These are phyloP conservation scores for Sabuloglossum arenarium DNA, from an alignment of 495 filamentous ascomycete genomes.

Conservation along the genomic window DNA sequence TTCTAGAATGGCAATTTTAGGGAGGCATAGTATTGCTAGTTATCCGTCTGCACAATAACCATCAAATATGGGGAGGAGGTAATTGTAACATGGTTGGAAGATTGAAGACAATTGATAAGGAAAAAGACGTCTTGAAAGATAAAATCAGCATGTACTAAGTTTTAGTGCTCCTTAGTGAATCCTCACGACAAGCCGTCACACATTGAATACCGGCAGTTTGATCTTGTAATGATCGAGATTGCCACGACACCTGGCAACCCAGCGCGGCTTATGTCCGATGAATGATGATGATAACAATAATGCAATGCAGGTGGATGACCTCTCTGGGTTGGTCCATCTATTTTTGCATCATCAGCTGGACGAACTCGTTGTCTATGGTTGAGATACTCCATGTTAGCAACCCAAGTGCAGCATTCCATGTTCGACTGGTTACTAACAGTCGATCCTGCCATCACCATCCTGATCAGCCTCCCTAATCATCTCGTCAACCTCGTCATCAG, in stretches of 20 bases:
- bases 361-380: slow-evolving; percentile 91
- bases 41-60: background rate
- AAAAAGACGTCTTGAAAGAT: background rate
- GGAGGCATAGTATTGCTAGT: background rate
- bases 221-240: background rate
- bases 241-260: background rate
- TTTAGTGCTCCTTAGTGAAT: too few relatives aligned
- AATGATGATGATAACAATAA: background rate
- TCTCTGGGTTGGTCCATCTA: slow-evolving; percentile 22
- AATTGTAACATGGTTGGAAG: background rate
- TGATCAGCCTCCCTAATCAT: slow-evolving; percentile 99
- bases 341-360: slow-evolving; percentile 99
- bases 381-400: slow-evolving; percentile 2
- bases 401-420: background rate
- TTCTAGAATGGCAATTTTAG: background rate
- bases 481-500: slow-evolving; percentile 98
- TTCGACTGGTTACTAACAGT: slow-evolving; percentile 39
- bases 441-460: slow-evolving; percentile 92
- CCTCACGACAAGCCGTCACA: background rate
- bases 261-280: background rate
- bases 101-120: background rate
- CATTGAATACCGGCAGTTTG: background rate
- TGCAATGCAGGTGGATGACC: background rate
- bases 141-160: background rate
- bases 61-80: background rate